Percentiles rank a stretch among this genome's conserved stretches.
These are phyloP conservation scores for Yamadazyma jaroonii DNA, from an alignment of 1,139 yeast species.

Conservation along the genomic window DNA sequence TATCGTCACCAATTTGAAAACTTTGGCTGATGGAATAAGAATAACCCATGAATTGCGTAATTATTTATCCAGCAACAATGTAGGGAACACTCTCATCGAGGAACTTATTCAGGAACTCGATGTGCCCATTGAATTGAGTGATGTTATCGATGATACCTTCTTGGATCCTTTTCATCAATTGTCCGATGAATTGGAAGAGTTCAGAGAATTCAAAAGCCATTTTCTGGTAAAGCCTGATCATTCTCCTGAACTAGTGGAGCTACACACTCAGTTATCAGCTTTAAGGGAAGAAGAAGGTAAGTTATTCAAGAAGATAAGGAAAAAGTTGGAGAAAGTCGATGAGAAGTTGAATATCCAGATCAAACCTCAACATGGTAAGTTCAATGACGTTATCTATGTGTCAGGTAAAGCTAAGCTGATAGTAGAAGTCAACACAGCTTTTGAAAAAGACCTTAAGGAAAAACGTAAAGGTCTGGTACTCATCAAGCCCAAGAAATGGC, in stretches of 20 bases:
- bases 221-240: constrained; percentile 31
- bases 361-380: constrained; percentile 30
- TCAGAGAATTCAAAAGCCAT: constrained; percentile 5
- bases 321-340: constrained; percentile 23
- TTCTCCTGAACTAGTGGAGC: constrained; percentile 20
- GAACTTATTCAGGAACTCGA: constrained; percentile 23
- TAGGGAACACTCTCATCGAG: constrained; percentile 10
- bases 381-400: constrained; percentile 31
- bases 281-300: constrained; percentile 23
- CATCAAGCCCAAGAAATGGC: constrained; percentile 34
- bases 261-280: constrained; percentile 33
- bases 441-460: constrained; percentile 23
- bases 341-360: constrained; percentile 25
- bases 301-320: constrained; percentile 20
- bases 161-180: constrained; percentile 10
- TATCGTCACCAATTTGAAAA: constrained; percentile 26
- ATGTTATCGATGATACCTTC: constrained; percentile 26
- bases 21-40: constrained; percentile 29
- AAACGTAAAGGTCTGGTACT: constrained; percentile 28
- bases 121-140: constrained; percentile 28
- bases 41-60: constrained; percentile 23
- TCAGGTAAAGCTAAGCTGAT: constrained; percentile 31
- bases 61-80: constrained; percentile 16
- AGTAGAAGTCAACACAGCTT: constrained; percentile 14
- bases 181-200: constrained; percentile 9